Conservation (phyloP, 1,139 yeast species). For the Pichia sp. region DNA sequence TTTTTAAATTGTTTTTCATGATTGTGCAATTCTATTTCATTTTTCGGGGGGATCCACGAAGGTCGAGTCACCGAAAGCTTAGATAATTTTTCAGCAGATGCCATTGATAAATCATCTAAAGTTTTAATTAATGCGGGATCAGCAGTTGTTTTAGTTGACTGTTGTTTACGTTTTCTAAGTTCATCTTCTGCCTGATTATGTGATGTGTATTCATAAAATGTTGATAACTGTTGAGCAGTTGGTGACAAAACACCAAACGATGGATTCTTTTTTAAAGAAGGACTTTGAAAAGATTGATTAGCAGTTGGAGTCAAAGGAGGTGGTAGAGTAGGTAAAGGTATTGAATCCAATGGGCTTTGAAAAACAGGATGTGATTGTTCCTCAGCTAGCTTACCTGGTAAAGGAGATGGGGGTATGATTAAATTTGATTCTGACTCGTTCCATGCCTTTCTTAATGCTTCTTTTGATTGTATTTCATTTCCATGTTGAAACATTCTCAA, state of each 20-base stretch:
- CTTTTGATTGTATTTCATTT: conserved; percentile 18
- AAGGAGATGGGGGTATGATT: conserved; percentile 26
- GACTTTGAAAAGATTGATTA: conserved; percentile 26
- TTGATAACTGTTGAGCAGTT: conserved; percentile 36
- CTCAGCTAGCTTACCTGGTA: conserved; percentile 23
- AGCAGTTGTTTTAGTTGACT: conserved; percentile 5
- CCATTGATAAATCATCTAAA: conserved; percentile 41
- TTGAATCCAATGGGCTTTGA: neutral
- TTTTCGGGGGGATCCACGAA: conserved; percentile 47
- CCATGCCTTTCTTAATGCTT: conserved; percentile 25
- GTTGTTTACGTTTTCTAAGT: conserved; percentile 29
- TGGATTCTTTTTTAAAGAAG: conserved; percentile 32
- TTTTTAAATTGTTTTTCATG: conserved; percentile 40
- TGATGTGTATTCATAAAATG: conserved; percentile 37
- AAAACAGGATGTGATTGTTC: neutral
- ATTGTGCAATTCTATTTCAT: conserved; percentile 32
- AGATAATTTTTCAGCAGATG: conserved; percentile 40
- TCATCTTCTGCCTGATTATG: conserved; percentile 33
- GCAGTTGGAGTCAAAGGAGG: neutral
- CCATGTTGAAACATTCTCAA: conserved; percentile 29
- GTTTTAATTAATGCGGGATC: conserved; percentile 20
- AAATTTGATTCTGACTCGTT: conserved; percentile 17
- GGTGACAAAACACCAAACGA: conserved; percentile 35
- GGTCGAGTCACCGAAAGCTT: conserved; percentile 41
- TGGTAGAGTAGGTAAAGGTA: neutral